A percentile compares a stretch with the other conserved stretches of the same genome.
phyloP scores from a whole-genome alignment of 768 basidiomycete genomes.

The Tricholomella constricta region DNA sequence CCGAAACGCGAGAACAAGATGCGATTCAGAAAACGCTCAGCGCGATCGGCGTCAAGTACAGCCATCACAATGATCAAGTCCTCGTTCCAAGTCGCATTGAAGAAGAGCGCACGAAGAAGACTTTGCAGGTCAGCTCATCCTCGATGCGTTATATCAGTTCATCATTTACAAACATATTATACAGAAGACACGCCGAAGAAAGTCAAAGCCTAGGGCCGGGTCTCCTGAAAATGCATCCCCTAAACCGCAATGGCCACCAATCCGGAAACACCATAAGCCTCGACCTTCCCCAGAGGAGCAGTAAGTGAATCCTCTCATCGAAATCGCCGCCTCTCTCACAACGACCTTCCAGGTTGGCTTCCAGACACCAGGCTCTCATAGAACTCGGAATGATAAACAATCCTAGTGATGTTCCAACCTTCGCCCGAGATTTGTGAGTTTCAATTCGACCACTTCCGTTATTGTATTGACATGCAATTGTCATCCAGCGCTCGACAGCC shows the following conservation, averaged over 20 bases:
- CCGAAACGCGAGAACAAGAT: slow-evolving; percentile 41
- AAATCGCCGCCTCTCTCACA: slow-evolving; percentile 3
- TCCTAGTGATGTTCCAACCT: slow-evolving; percentile 51
- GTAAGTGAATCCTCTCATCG: slow-evolving; percentile 33
- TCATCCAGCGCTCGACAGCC: slow-evolving; percentile 40
- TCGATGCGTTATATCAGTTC: no score
- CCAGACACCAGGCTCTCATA: slow-evolving; percentile 62
- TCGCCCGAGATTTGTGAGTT: slow-evolving; percentile 70
- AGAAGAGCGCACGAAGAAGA: slow-evolving; percentile 57
- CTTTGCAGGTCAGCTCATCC: slow-evolving; percentile 53
- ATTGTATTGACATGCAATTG: slow-evolving; percentile 2
- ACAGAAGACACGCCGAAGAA: slow-evolving; percentile 35
- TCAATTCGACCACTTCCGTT: background rate
- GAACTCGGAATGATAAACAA: slow-evolving; percentile 59
- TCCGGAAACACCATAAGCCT: slow-evolving; percentile 55
- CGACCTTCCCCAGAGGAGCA: slow-evolving; percentile 50
- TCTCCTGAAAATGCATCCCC: slow-evolving; percentile 28
- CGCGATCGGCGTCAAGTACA: slow-evolving; percentile 67
- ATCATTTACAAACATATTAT: background rate
- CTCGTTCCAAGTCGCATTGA: slow-evolving; percentile 70
- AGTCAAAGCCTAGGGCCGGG: slow-evolving; percentile 20
- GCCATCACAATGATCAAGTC: slow-evolving; percentile 73
- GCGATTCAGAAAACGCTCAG: slow-evolving; percentile 56
- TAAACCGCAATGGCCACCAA: slow-evolving; percentile 64
- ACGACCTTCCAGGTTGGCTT: slow-evolving; percentile 43